phyloP scores from a whole-genome alignment of 106 monocot species.

The Vanilla planifolia region DNA sequence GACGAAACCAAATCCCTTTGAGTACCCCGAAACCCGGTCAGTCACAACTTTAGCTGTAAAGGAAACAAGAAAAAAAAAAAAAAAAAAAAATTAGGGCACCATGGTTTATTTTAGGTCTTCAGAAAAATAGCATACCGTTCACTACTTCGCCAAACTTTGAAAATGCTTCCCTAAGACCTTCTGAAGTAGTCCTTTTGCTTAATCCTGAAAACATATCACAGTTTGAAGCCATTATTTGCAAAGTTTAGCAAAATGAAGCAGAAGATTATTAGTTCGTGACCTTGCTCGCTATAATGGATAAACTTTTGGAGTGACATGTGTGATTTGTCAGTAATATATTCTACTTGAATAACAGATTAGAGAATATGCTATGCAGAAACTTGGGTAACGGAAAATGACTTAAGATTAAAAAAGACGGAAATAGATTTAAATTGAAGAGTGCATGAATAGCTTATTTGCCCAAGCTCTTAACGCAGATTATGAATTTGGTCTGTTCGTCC shows the following conservation, averaged over 20 bases:
- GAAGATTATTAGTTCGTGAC: too few species aligned
- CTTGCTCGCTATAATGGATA: too few species aligned
- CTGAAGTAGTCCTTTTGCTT: constrained; percentile 66
- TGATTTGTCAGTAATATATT: too few species aligned
- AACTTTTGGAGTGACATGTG: too few species aligned
- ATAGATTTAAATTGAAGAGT: too few species aligned
- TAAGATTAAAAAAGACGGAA: too few species aligned
- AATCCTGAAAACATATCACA: constrained; percentile 28
- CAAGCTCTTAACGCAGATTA: too few species aligned
- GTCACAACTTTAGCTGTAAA: constrained; percentile 68
- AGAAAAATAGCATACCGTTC: constrained; percentile 28
- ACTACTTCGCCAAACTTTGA: constrained; percentile 58
- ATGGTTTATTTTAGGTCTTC: neutral
- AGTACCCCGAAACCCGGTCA: constrained; percentile 60
- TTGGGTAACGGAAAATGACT: too few species aligned
- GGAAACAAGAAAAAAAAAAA: neutral
- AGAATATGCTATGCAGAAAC: too few species aligned
- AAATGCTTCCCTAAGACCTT: constrained; percentile 60
- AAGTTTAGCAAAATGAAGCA: neutral
- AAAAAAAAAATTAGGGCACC: neutral
- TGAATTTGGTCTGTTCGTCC: too few species aligned
- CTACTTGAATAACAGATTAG: too few species aligned
- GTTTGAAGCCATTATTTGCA: constrained; percentile 5
- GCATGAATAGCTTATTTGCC: too few species aligned
- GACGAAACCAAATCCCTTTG: constrained; percentile 76